These are phyloP conservation scores for Tetraselmis striata DNA, from an alignment of 139 green algal genomes.

Conservation along the genomic window DNA sequence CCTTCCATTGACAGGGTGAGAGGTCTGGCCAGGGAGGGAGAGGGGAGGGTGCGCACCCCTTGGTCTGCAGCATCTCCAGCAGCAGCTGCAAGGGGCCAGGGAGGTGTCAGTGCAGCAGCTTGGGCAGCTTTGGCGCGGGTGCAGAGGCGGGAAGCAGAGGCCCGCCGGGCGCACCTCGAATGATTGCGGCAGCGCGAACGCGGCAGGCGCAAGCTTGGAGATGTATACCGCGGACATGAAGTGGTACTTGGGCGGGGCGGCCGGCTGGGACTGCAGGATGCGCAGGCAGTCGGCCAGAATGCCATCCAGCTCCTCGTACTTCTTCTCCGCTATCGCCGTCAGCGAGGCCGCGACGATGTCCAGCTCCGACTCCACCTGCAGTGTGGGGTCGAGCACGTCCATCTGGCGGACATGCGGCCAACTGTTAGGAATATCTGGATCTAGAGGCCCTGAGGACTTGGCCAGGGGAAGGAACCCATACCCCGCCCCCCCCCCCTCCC, in stretches of 20 bases:
- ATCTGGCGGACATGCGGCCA: not conserved
- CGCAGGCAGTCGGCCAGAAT: not conserved
- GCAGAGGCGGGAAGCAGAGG: too few species aligned
- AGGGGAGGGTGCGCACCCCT: not conserved
- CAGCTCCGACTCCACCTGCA: not conserved
- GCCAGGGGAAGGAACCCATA: not conserved
- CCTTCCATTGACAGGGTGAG: too few species aligned
- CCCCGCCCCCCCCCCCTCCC: too few species aligned
- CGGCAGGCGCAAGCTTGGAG: not conserved
- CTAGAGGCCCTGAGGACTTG: not conserved
- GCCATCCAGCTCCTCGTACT: not conserved
- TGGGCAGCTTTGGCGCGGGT: too few species aligned
- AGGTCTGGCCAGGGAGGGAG: too few species aligned
- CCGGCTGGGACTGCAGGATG: not conserved
- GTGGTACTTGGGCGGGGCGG: not conserved
- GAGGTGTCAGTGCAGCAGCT: too few species aligned
- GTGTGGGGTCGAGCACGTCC: not conserved
- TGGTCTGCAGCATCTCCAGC: not conserved
- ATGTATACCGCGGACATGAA: not conserved
- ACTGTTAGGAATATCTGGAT: not conserved
- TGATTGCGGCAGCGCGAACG: not conserved
- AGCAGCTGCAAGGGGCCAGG: not conserved
- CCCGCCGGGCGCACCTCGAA: not conserved
- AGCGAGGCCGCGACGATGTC: not conserved
- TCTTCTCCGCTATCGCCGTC: not conserved